A percentile compares a stretch with the other conserved stretches of the same genome.
Conservation (phyloP, 2,329 filamentous ascomycete species). For the Aureobasidium sp. region DNA sequence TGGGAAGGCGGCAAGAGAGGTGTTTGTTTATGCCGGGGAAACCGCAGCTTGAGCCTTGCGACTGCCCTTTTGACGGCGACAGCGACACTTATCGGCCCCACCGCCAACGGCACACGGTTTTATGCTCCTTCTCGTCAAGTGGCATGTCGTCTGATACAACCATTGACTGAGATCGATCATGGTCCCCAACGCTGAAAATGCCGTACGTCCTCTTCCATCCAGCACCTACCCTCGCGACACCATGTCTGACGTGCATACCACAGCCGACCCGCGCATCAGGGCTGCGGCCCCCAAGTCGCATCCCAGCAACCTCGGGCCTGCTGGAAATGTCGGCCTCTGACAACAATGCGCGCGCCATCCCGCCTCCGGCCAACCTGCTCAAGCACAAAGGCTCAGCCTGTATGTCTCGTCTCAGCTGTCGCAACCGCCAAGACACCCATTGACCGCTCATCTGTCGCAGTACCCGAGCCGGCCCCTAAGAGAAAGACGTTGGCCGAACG, state of each 20-base stretch:
- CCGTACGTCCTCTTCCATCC: neutral
- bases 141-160: neutral
- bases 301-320: constrained; percentile 29
- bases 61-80: neutral
- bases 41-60: neutral
- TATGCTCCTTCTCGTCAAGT: neutral
- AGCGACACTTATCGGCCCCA: neutral
- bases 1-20: neutral
- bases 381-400: constrained; percentile 46
- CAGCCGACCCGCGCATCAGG: constrained; percentile 19
- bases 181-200: constrained; percentile 6
- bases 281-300: constrained; percentile 27
- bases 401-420: constrained; percentile 24
- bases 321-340: constrained; percentile 43
- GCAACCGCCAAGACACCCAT: constrained; percentile 17
- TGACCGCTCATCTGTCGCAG: constrained; percentile 22
- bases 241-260: neutral
- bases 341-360: constrained; percentile 42
- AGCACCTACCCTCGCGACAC: no score
- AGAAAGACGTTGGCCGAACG: constrained; percentile 43
- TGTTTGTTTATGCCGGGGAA: constrained; percentile 6
- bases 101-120: neutral
- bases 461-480: constrained; percentile 40
- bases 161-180: neutral
- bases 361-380: constrained; percentile 32